Percentiles rank a stretch among this genome's conserved stretches.
phyloP scores from a whole-genome alignment of 495 filamentous ascomycete genomes.

The Penicillium psychrofluorescens region DNA sequence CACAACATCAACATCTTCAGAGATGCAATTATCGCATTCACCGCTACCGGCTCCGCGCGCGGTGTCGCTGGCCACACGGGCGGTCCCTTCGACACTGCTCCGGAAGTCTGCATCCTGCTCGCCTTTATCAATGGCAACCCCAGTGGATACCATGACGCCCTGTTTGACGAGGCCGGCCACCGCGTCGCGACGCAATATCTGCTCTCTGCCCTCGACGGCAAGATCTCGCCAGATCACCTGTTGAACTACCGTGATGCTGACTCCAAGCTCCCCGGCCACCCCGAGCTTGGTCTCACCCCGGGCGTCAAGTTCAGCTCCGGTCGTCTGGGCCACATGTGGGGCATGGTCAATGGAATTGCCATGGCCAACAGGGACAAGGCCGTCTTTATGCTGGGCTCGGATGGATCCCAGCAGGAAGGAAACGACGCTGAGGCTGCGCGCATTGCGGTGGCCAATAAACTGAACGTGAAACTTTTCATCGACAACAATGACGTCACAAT shows the following conservation, averaged over 20 bases:
- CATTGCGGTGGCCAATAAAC: conserved; percentile 27
- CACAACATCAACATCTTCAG: conserved; percentile 34
- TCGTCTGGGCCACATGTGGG: conserved; percentile 36
- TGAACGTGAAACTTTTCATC: conserved; percentile 34
- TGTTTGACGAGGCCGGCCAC: conserved; percentile 35
- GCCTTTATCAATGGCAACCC: conserved; percentile 30
- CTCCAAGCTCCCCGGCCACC: conserved; percentile 34
- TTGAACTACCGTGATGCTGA: conserved; percentile 34
- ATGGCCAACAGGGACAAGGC: conserved; percentile 32
- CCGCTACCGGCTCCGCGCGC: conserved; percentile 29
- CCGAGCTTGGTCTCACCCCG: conserved; percentile 31
- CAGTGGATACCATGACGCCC: conserved; percentile 19
- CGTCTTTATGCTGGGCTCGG: conserved; percentile 28
- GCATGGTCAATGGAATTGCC: conserved; percentile 31
- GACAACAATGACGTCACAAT: conserved; percentile 39
- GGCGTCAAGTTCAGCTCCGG: conserved; percentile 35
- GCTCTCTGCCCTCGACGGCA: conserved; percentile 26
- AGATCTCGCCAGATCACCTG: conserved; percentile 29
- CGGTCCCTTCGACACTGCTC: conserved; percentile 35
- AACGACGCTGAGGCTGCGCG: conserved; percentile 35
- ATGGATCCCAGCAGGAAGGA: conserved; percentile 36
- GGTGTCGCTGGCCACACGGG: conserved; percentile 33
- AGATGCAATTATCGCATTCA: conserved; percentile 34
- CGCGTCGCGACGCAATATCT: conserved; percentile 35
- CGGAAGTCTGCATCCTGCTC: conserved; percentile 32